Percentiles rank a stretch among this genome's conserved stretches.
phyloP scores from a whole-genome alignment of 176 grass and related monocot genomes.

The Alloteropsis semialata region DNA sequence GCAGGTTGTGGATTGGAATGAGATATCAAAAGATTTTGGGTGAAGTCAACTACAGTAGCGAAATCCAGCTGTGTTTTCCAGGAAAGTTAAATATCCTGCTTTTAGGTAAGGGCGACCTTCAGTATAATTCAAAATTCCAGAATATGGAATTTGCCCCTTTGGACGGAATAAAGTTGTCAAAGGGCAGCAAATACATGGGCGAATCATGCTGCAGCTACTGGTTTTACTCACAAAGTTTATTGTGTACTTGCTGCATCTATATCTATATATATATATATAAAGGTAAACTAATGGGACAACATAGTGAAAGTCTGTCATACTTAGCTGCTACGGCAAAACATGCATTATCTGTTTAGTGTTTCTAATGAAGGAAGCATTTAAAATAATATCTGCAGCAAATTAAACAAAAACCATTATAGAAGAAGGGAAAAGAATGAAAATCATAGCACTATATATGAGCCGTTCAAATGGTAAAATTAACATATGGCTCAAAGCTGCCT shows the following conservation, averaged over 20 bases:
- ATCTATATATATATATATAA: too few species aligned
- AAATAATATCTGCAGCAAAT: too few species aligned
- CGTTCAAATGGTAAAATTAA: too few species aligned
- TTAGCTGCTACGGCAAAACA: background rate
- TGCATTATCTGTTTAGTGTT: background rate
- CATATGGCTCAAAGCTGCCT: too few species aligned
- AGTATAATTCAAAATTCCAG: background rate
- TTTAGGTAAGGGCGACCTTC: background rate
- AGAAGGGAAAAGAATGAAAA: background rate
- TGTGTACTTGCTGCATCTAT: background rate
- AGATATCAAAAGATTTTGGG: slow-evolving; percentile 19
- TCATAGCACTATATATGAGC: background rate
- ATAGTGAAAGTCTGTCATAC: background rate
- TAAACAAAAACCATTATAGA: background rate
- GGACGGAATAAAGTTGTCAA: background rate
- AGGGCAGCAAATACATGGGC: background rate
- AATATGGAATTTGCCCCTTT: background rate
- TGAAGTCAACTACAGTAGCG: slow-evolving; percentile 8
- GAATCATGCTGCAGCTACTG: background rate
- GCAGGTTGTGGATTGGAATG: too few species aligned
- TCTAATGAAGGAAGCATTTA: background rate
- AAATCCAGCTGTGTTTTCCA: background rate
- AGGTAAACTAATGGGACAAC: background rate
- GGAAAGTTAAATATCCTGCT: slow-evolving; percentile 1
- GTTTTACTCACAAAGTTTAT: background rate